Percentiles rank a stretch among this genome's conserved stretches.
Evolutionary conservation across 1,139 yeast genomes (phyloP).

Genomic region (Hemisphaericaspora xylanilytica): DNA sequence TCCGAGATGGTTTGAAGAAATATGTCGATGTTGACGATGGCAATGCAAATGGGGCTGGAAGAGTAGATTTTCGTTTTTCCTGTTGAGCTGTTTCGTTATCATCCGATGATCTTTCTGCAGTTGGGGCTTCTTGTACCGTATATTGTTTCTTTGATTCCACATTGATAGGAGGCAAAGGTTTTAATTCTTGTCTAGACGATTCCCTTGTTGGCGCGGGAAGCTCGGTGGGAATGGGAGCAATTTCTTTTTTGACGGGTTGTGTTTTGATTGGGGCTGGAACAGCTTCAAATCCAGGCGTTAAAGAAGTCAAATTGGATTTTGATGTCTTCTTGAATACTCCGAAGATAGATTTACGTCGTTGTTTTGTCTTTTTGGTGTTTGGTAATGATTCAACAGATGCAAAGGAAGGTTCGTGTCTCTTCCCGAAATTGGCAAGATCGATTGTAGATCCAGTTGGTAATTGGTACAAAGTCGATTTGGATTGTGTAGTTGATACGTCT

Average conservation of each 20-base stretch:
- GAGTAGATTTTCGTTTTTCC: conserved; percentile 15
- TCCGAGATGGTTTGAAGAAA: conserved; percentile 35
- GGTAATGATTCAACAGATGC: conserved; percentile 7
- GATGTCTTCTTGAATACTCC: conserved; percentile 21
- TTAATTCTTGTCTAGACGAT: too few relatives aligned
- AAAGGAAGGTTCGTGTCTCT: conserved; percentile 38
- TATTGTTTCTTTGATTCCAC: too few relatives aligned
- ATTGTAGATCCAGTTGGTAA: conserved; percentile 40
- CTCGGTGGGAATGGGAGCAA: background rate
- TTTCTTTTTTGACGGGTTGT: background rate
- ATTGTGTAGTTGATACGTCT: conserved; percentile 19
- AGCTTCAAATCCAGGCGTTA: conserved; percentile 9
- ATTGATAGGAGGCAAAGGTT: too few relatives aligned
- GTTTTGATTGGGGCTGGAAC: conserved; percentile 4
- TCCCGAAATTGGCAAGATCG: conserved; percentile 45
- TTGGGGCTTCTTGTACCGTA: too few relatives aligned
- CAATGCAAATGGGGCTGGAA: conserved; percentile 44
- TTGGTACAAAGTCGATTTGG: conserved; percentile 19
- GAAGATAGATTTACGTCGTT: conserved; percentile 16
- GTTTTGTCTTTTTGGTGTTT: conserved; percentile 10
- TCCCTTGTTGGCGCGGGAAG: too few relatives aligned
- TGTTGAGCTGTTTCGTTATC: background rate
- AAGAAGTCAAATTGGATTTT: conserved; percentile 8
- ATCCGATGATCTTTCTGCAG: background rate
- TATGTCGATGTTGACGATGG: conserved; percentile 46